Evolutionary conservation across 2,329 filamentous ascomycete genomes (phyloP), one percentile per base, ranked within the genome.

Genomic region (Penicillium sp.): DNA sequence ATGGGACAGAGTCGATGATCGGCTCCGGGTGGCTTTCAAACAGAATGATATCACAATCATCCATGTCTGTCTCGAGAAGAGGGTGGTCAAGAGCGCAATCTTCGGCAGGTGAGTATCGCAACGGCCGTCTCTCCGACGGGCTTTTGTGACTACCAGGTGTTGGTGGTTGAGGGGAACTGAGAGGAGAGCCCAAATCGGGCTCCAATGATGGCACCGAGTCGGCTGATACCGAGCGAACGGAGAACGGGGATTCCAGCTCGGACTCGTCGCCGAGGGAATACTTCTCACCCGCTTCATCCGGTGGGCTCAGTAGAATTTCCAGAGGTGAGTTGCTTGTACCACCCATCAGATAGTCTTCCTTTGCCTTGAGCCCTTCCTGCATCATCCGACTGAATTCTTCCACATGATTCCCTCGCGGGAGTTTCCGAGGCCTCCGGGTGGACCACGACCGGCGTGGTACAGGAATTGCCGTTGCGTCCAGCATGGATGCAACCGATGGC

Each of bases 391-490:
- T 86, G 53, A 86, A 86, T 54, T 79, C 75, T 54, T 78, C 75
- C 31, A 75, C 75, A 73, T 77, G 67, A 71, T 80, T 71, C 63
- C 76, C 70, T 70, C 78, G 69, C 42, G 76, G 71, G 55, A 78
- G 57, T 67, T 74, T 73, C 61, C 77, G 71, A 64, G 78, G 67
- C 58, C 74, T 68, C 57, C 73, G 74, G 61, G 74, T 73, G 10
- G 75, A 75, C 61, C 74, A 72, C 3, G 74, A 76, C 48, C 74
- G 73, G 45, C 74, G 73, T 59, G 82, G 82, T 20, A 81, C 79
- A 3, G 85, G 85, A 51, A 88, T 88, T 2, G 83, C 75, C 1
- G 86, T 88, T 48, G 85, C 81, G 57, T 85, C 83, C 37, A 88
- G 74, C 57, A 88, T 74, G 10, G 83, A 84, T 28, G 83, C 84